These are phyloP conservation scores for Inga laurina DNA, from an alignment of 306 rosid species.

Conservation along the genomic window DNA sequence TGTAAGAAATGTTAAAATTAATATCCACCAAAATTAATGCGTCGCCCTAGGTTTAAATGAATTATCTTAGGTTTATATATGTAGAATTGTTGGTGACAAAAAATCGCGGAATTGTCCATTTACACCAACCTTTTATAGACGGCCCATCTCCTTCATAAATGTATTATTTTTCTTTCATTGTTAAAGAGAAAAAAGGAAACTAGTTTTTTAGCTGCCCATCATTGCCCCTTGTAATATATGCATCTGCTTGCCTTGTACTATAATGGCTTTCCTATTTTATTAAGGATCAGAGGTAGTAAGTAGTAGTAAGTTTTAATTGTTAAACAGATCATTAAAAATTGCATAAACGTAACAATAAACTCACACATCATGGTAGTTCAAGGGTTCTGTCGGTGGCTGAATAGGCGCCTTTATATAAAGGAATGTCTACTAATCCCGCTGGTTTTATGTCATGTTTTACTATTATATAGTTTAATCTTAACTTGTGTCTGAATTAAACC, in stretches of 20 bases:
- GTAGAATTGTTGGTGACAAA: too few relatives aligned
- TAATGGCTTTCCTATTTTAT: not conserved
- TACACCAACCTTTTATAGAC: not conserved
- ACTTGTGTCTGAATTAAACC: not conserved
- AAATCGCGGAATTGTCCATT: not conserved
- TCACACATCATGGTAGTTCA: not conserved
- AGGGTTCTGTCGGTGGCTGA: not conserved
- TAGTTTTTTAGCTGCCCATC: not conserved
- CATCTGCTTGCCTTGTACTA: not conserved
- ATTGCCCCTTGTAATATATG: not conserved
- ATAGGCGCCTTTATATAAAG: not conserved
- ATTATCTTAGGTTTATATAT: too few relatives aligned
- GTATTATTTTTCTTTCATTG: not conserved
- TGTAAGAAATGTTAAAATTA: too few relatives aligned
- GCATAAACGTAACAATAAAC: not conserved
- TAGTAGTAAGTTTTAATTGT: not conserved
- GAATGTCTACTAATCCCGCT: not conserved
- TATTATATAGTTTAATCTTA: not conserved
- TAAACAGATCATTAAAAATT: too few relatives aligned
- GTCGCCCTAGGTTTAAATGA: too few relatives aligned
- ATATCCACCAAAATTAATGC: too few relatives aligned
- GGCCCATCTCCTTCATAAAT: not conserved
- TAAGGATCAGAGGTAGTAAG: not conserved
- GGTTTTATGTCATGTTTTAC: too few relatives aligned
- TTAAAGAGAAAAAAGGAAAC: not conserved